Evolutionary conservation across 345 rosid genomes (phyloP).

Genomic region (Salix koriyanagi): DNA sequence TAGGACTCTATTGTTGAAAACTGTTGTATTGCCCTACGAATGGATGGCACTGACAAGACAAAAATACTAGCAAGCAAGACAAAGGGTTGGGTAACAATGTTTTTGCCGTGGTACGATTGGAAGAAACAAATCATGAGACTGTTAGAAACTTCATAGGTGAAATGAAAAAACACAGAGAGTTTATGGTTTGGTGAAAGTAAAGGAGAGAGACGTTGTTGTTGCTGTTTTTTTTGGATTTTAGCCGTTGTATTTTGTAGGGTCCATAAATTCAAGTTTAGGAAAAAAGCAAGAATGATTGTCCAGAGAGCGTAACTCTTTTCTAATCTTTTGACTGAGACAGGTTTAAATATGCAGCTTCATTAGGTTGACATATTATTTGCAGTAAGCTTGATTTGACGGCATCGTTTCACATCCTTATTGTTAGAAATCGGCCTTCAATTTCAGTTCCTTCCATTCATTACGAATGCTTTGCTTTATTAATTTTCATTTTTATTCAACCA

Average conservation of each 20-base stretch:
- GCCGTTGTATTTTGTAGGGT: constrained; percentile 1
- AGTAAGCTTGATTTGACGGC: not conserved
- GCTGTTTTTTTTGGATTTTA: not conserved
- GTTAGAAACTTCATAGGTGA: not conserved
- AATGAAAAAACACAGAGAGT: not conserved
- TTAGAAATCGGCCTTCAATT: not conserved
- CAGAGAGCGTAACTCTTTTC: not conserved
- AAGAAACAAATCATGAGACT: not conserved
- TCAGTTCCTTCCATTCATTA: too few relatives aligned
- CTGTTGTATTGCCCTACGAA: not conserved
- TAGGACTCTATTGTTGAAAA: not conserved
- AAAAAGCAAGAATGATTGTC: not conserved
- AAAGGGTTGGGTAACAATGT: not conserved
- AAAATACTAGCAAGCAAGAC: not conserved
- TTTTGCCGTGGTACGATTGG: not conserved
- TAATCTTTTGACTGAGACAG: not conserved
- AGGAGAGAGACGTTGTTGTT: not conserved
- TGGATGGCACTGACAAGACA: not conserved
- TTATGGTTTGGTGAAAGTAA: not conserved
- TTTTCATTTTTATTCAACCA: too few relatives aligned
- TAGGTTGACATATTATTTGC: not conserved
- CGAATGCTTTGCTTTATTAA: too few relatives aligned
- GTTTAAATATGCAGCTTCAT: not conserved
- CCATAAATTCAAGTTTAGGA: not conserved
- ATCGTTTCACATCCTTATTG: not conserved